Percentiles rank a stretch among this genome's conserved stretches.
Conservation (phyloP, 805 yeast species). For the Myxozyma monticola region DNA sequence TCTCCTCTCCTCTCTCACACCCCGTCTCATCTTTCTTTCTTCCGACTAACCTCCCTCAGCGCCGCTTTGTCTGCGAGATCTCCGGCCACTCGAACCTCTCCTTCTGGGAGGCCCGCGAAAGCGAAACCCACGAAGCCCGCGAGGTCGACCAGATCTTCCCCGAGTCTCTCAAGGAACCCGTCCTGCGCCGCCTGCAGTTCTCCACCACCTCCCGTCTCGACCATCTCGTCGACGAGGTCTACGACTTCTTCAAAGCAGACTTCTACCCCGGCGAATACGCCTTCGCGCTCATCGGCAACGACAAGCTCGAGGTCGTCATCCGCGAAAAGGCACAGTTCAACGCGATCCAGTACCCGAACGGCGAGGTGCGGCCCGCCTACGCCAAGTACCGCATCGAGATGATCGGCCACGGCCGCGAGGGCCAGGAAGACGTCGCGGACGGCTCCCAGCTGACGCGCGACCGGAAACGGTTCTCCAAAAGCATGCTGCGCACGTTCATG, state of each 20-base stretch:
- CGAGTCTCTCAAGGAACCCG: constrained; percentile 86
- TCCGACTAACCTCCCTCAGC: constrained; percentile 32
- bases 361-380: constrained; percentile 51
- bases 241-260: constrained; percentile 69
- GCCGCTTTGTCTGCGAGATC: constrained; percentile 90
- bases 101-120: constrained; percentile 80
- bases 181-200: constrained; percentile 81
- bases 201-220: constrained; percentile 80
- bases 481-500: constrained; percentile 84
- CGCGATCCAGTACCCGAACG: constrained; percentile 37
- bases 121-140: constrained; percentile 49
- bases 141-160: constrained; percentile 81
- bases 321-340: constrained; percentile 80
- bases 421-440: constrained; percentile 66
- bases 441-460: constrained; percentile 76
- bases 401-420: constrained; percentile 33
- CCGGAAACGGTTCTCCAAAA: constrained; percentile 82
- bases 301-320: constrained; percentile 57
- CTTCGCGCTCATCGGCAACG: constrained; percentile 48
- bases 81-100: constrained; percentile 92
- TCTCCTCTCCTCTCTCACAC: not conserved
- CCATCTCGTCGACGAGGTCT: constrained; percentile 82
- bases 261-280: constrained; percentile 91
- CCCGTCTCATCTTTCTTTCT: not conserved
- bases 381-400: constrained; percentile 73